Evolutionary conservation across 148 eudicot genomes (phyloP).

Genomic region (Vaccinium darrowii): DNA sequence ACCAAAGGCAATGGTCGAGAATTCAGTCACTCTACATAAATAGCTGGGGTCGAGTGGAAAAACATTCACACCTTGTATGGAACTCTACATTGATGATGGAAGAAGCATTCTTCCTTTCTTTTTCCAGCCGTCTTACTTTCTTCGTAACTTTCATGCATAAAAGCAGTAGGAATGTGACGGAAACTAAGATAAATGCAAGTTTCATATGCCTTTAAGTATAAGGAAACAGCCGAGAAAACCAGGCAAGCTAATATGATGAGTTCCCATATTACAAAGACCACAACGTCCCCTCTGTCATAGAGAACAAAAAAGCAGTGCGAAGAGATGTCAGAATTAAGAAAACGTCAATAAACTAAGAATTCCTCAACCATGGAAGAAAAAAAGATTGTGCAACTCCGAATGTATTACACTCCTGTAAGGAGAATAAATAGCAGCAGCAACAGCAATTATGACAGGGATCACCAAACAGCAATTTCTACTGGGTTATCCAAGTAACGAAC

Average conservation of each 20-base stretch:
- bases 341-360: background rate
- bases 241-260: slow-evolving; percentile 81
- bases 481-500: background rate
- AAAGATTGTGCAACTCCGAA: background rate
- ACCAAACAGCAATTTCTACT: background rate
- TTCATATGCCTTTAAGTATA: slow-evolving; percentile 80
- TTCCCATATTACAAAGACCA: slow-evolving; percentile 94
- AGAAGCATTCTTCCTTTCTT: slow-evolving; percentile 99
- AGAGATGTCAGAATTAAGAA: slow-evolving; percentile 14
- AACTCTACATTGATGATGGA: slow-evolving; percentile 76
- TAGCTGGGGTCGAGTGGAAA: background rate
- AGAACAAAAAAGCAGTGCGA: slow-evolving; percentile 16
- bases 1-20: slow-evolving; percentile 24
- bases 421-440: background rate
- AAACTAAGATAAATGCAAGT: slow-evolving; percentile 71
- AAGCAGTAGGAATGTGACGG: slow-evolving; percentile 60
- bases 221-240: slow-evolving; percentile 83
- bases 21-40: slow-evolving; percentile 18
- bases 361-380: background rate
- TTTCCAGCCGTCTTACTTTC: slow-evolving; percentile 82
- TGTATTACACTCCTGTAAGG: background rate
- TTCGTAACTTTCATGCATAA: slow-evolving; percentile 85
- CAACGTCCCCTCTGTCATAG: slow-evolving; percentile 86
- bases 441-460: too few species aligned
- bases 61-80: background rate